Base-by-base conservation (phyloP, 345 rosid species). In the Turnera subulata region DNA sequence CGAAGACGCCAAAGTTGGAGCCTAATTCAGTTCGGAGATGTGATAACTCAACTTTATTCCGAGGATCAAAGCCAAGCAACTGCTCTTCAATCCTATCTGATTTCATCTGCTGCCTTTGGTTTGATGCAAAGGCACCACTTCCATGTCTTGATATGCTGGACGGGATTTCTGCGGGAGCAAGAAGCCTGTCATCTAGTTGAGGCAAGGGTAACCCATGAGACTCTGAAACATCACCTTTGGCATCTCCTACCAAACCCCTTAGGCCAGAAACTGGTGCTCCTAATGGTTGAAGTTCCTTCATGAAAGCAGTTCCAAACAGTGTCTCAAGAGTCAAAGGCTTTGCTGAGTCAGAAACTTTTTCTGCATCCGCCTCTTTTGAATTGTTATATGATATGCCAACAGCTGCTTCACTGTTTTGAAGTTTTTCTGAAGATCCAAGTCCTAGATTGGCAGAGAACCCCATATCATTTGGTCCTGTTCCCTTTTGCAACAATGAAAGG, bases 291-390 rank as follows among this genome's bases (percentile, higher is more conserved):
- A 93, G 79, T 71, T 89, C 96, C 67, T 78, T 84, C 99, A 93
- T 93, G 71, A 93, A 87, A 68, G 96, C 95, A 58, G 87, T 75
- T 44, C 99, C 99, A 67, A 93, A 93, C 57, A 93, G 92, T 66
- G 90, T 68, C 76, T 87, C 99, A 33, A 93, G 97, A 60, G 99
- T 89, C 75, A 85, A 68, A 55, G 71, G 70, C 75, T 85, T 84
- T 59, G 79, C 80, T n/a, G 67, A 42, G 62, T 56, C 52, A 20
- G 70, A 37, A 53, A 42, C 48, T 47, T 64, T 72, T 65, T 68
- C 82, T 33, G 68, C 59, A 50, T 57, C 77, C 48, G 63, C 61
- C 51, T 69, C 89, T 66, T 58, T 76, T 24, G 80, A 72, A 39
- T 78, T 67, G 29, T 11, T 35, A 35, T 46, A 51, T 50, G 52